These are phyloP conservation scores for Tolypocladium inflatum DNA, from an alignment of 2,329 filamentous ascomycete species.

Conservation along the genomic window DNA sequence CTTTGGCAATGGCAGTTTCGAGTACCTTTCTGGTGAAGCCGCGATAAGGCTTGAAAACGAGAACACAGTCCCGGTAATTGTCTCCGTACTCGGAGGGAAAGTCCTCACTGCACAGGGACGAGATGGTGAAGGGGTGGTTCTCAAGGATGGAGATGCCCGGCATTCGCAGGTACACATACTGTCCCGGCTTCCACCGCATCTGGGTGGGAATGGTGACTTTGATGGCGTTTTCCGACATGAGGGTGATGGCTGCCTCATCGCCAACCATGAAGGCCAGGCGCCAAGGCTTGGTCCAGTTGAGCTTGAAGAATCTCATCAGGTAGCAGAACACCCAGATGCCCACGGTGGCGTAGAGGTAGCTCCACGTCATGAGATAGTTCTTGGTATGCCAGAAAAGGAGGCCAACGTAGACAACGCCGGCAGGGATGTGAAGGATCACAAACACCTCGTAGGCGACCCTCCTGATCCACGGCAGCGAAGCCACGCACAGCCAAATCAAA, in stretches of 20 bases:
- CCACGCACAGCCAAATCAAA: constrained; percentile 72
- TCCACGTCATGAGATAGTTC: constrained; percentile 85
- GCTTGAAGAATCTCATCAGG: constrained; percentile 64
- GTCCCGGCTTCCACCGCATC: constrained; percentile 85
- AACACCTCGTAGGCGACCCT: constrained; percentile 79
- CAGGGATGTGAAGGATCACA: constrained; percentile 70
- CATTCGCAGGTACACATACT: constrained; percentile 92
- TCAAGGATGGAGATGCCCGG: constrained; percentile 84
- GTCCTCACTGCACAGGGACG: constrained; percentile 85
- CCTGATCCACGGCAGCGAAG: constrained; percentile 72
- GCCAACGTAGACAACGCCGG: constrained; percentile 69
- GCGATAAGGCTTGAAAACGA: constrained; percentile 85
- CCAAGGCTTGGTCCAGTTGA: constrained; percentile 83
- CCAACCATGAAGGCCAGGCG: constrained; percentile 75
- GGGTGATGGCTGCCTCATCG: constrained; percentile 80
- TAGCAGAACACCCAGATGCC: constrained; percentile 74
- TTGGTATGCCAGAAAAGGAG: constrained; percentile 94
- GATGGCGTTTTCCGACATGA: constrained; percentile 89
- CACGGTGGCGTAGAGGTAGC: constrained; percentile 74
- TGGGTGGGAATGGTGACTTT: constrained; percentile 92
- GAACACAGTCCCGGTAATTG: constrained; percentile 75
- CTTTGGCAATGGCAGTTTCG: constrained; percentile 74
- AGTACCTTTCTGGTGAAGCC: constrained; percentile 83
- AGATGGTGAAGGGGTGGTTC: constrained; percentile 92
- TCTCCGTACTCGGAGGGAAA: constrained; percentile 89